Percentiles rank a stretch among this genome's conserved stretches.
Evolutionary conservation across 306 rosid species (phyloP).

Genomic region (Begonia masoniana): DNA sequence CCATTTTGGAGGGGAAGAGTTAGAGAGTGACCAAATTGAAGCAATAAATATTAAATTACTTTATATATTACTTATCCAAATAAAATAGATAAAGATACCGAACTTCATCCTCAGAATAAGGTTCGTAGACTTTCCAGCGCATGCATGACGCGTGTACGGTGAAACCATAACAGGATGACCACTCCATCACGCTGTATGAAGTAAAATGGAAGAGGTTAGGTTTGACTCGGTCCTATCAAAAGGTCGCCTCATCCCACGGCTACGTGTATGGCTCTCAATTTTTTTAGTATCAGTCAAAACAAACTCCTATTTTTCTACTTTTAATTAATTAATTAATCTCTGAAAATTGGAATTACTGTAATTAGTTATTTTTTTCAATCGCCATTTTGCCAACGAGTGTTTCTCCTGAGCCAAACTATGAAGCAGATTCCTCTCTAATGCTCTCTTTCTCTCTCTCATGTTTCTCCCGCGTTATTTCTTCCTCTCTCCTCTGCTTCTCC

Average conservation of each 20-base stretch:
- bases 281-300: slow-evolving; percentile 8
- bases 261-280: slow-evolving; percentile 16
- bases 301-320: not conserved
- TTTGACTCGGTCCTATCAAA: slow-evolving; percentile 32
- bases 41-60: not conserved
- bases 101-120: not conserved
- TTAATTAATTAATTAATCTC: not conserved
- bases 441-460: slow-evolving; percentile 8
- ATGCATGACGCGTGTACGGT: slow-evolving; percentile 21
- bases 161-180: not conserved
- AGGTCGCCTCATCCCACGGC: slow-evolving; percentile 12
- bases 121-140: slow-evolving; percentile 6
- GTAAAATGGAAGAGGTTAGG: not conserved
- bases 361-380: not conserved
- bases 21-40: no score
- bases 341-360: not conserved
- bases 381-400: not conserved
- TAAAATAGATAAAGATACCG: not conserved
- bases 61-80: not conserved
- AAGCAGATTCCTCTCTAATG: slow-evolving; percentile 21
- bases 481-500: slow-evolving; percentile 6
- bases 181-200: not conserved
- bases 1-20: slow-evolving; percentile 38
- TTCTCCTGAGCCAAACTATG: slow-evolving; percentile 5
- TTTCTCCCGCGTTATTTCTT: slow-evolving; percentile 2